Conservation (phyloP, 805 yeast genomes). For the Cyberlindnera euphorbiae region DNA sequence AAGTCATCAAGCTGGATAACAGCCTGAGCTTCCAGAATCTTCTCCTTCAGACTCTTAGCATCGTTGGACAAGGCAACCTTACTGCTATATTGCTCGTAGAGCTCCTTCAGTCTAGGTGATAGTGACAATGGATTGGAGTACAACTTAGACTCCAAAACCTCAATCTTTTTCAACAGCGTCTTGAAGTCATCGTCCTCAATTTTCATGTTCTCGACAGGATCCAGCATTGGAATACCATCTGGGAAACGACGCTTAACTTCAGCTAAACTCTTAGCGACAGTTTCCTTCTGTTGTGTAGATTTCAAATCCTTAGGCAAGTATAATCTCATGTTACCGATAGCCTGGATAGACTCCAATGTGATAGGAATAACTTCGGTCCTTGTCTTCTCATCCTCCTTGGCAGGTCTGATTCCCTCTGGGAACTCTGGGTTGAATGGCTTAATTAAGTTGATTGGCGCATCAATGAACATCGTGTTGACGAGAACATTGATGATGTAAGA, state of each 20-base stretch:
- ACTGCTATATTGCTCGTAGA: slow-evolving; percentile 59
- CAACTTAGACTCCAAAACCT: slow-evolving; percentile 73
- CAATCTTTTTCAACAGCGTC: slow-evolving; percentile 67
- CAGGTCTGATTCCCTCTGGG: slow-evolving; percentile 87
- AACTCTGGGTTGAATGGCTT: slow-evolving; percentile 74
- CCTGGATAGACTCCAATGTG: slow-evolving; percentile 69
- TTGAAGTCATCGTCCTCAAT: slow-evolving; percentile 79
- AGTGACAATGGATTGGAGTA: slow-evolving; percentile 63
- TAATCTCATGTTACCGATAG: slow-evolving; percentile 76
- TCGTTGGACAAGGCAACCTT: slow-evolving; percentile 60
- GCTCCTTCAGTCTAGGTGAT: slow-evolving; percentile 53
- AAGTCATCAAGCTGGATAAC: slow-evolving; percentile 92
- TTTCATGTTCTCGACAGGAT: slow-evolving; percentile 90
- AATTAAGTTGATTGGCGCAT: slow-evolving; percentile 78
- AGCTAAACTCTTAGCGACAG: slow-evolving; percentile 62
- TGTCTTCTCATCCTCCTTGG: slow-evolving; percentile 63
- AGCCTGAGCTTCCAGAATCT: slow-evolving; percentile 80
- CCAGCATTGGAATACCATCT: slow-evolving; percentile 86
- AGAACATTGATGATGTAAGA: slow-evolving; percentile 84
- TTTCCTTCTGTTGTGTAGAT: slow-evolving; percentile 54
- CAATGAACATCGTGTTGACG: slow-evolving; percentile 70
- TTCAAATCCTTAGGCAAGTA: slow-evolving; percentile 72
- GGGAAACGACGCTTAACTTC: slow-evolving; percentile 84
- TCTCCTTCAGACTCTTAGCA: slow-evolving; percentile 54
- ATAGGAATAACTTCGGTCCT: slow-evolving; percentile 80